Evolutionary conservation across 2,329 filamentous ascomycete genomes (phyloP).

Genomic region (Calonectria crousiana): DNA sequence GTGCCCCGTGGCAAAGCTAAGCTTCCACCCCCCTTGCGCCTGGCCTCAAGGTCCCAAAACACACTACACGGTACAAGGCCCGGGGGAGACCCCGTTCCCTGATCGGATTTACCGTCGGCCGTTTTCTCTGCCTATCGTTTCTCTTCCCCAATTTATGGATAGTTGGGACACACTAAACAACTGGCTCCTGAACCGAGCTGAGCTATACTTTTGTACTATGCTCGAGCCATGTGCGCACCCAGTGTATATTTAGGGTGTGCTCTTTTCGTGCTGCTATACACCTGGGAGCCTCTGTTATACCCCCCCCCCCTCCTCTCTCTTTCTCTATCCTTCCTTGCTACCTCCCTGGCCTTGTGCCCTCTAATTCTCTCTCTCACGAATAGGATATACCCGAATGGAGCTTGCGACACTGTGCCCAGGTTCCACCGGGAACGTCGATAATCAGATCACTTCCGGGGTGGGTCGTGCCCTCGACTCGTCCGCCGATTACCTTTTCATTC

Average conservation of each 20-base stretch:
- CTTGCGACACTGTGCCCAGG: slow-evolving; percentile 1
- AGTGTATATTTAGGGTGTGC: background rate
- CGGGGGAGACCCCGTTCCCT: slow-evolving; percentile 33
- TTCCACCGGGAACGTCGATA: slow-evolving; percentile 27
- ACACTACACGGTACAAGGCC: slow-evolving; percentile 26
- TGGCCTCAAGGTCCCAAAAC: background rate
- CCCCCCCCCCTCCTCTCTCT: background rate
- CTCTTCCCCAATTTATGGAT: slow-evolving; percentile 12
- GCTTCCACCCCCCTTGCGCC: slow-evolving; percentile 14
- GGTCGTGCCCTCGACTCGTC: background rate
- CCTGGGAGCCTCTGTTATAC: background rate
- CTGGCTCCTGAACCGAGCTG: slow-evolving; percentile 8
- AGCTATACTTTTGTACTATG: slow-evolving; percentile 4
- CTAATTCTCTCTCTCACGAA: background rate
- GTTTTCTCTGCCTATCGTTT: slow-evolving; percentile 38
- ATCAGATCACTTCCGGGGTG: slow-evolving; percentile 27
- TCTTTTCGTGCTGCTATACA: background rate
- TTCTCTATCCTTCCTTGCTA: background rate
- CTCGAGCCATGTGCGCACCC: background rate
- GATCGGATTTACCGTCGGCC: slow-evolving; percentile 43
- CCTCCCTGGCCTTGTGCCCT: background rate
- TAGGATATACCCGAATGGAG: slow-evolving; percentile 15
- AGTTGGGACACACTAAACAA: background rate
- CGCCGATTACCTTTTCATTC: slow-evolving; percentile 3
- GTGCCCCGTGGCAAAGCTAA: slow-evolving; percentile 30